phyloP scores from a whole-genome alignment of 306 rosid species.

The Trifolium subterraneum region DNA sequence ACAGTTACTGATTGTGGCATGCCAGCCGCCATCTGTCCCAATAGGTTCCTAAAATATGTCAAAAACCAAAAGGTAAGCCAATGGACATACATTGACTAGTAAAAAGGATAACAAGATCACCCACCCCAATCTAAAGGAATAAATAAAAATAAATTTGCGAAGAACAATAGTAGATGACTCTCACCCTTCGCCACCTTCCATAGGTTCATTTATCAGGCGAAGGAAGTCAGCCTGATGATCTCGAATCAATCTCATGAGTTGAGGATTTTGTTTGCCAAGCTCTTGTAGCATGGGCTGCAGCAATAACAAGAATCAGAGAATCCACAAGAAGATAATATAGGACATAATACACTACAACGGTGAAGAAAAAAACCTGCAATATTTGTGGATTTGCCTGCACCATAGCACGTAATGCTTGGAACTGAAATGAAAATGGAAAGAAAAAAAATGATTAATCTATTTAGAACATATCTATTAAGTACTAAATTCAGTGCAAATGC shows the following conservation, averaged over 20 bases:
- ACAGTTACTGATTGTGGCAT: constrained; percentile 79
- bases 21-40: constrained; percentile 67
- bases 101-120: constrained; percentile 1
- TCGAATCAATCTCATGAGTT: constrained; percentile 83
- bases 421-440: constrained; percentile 50
- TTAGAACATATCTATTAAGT: neutral
- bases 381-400: constrained; percentile 98
- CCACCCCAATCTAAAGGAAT: neutral
- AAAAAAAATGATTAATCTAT: neutral
- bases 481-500: neutral
- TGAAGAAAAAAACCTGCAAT: constrained; percentile 70
- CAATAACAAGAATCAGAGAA: constrained; percentile 39
- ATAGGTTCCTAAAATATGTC: constrained; percentile 57
- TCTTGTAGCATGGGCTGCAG: constrained; percentile 98
- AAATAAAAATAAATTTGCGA: neutral
- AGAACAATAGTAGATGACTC: constrained; percentile 34
- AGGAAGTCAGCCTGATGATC: constrained; percentile 92
- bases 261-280: constrained; percentile 96
- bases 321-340: neutral
- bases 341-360: constrained; percentile 20
- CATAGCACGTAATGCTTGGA: constrained; percentile 88
- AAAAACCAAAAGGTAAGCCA: constrained; percentile 36
- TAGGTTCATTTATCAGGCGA: constrained; percentile 87
- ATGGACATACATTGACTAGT: constrained; percentile 2
- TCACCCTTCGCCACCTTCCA: constrained; percentile 91